Conservation (phyloP, 805 yeast species). For the Candida ipomoeae region DNA sequence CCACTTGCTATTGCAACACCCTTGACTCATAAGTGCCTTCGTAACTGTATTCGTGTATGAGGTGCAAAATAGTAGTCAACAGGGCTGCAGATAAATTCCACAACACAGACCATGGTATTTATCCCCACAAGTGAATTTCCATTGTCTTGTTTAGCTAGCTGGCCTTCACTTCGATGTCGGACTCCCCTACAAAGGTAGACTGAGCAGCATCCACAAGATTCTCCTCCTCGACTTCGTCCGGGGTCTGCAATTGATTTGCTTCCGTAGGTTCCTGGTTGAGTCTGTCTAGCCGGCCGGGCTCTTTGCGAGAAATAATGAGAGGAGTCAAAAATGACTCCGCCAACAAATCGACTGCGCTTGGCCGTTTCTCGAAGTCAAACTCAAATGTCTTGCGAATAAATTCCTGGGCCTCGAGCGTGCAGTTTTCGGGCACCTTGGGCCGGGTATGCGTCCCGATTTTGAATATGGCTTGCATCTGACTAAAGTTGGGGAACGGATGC, state of each 20-base stretch:
- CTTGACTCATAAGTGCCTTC: too few relatives aligned
- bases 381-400: conserved; percentile 69
- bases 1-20: not conserved
- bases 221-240: not conserved
- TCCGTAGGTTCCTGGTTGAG: not conserved
- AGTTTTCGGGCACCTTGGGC: conserved; percentile 78
- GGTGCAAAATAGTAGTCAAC: too few relatives aligned
- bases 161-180: not conserved
- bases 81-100: not conserved
- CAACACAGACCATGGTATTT: not conserved
- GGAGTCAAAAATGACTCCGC: conserved; percentile 58
- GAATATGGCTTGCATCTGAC: conserved; percentile 96
- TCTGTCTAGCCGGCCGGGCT: not conserved
- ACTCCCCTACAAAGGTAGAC: not conserved
- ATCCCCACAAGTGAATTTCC: not conserved
- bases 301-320: conserved; percentile 35
- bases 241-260: not conserved
- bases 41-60: too few relatives aligned
- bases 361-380: conserved; percentile 67
- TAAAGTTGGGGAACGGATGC: conserved; percentile 92
- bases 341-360: conserved; percentile 66
- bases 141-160: not conserved
- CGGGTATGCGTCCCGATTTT: conserved; percentile 79
- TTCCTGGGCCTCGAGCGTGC: conserved; percentile 61
- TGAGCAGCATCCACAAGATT: not conserved